Base-by-base conservation (phyloP, 495 filamentous ascomycete genomes). In the Daldinia grandis region DNA sequence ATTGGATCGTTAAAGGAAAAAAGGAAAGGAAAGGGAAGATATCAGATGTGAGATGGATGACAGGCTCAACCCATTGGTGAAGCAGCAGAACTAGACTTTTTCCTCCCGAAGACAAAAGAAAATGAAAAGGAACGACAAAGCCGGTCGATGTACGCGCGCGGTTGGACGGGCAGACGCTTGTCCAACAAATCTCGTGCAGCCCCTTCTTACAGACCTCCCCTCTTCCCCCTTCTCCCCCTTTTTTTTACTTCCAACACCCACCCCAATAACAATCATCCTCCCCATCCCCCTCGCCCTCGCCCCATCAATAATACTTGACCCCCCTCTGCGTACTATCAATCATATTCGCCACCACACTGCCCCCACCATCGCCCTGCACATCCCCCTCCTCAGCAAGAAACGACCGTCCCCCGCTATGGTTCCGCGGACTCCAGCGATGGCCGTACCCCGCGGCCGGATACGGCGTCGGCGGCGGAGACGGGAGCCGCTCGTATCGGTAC, bases 311-410 rank as follows among this genome's bases (percentile, higher is more conserved):
- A n/a, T 55, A 5, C 58, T 55, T 63, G 19, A 73, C 38, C 38
- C 50, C 53, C 53, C 73, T 64, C 62, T 73, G 70, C 47, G 56
- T 63, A 14, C 38, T 57, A 8, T 76, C 74, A 42, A 76, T 73
- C 66, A 76, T 68, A 27, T 76, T 76, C n/a, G 71, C 72, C 4
- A 72, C 68, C 1, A 73, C 65, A 14, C 58, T 66, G 17, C 66
- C 64, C 33, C 44, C 69, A 21, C 37, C 72, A 19, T 73, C 65
- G 7, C n/a, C n/a, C n/a, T n/a, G n/a, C n/a, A n/a, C n/a, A n/a
- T 63, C 72, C 5, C 12, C 58, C 12, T 37, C 42, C n/a, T 53
- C 44, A 9, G 49, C 24, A 0, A n/a, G 25, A 4, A 47, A 47
- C 42, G 42, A 21, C 9, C 42, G 42, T 4, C 19, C 38, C 38